Conservation (phyloP, 345 rosid species). For the Melastoma malabathricum region DNA sequence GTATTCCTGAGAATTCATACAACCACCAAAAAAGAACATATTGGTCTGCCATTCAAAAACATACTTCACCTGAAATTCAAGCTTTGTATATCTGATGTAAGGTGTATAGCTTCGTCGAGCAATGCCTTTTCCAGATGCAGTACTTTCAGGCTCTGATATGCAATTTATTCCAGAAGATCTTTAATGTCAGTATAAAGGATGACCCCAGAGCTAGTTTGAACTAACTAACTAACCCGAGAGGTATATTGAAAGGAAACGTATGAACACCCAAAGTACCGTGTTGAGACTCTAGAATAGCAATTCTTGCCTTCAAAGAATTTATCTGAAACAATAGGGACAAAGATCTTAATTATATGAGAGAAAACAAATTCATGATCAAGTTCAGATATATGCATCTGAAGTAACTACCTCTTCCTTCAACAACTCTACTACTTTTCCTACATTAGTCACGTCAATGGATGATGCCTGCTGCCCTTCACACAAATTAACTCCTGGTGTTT, state of each 20-base stretch:
- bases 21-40: neutral
- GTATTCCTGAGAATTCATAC: neutral
- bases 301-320: conserved; percentile 43
- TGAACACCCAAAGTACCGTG: conserved; percentile 1
- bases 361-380: neutral
- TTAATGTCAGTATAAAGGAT: too few relatives aligned
- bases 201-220: too few relatives aligned
- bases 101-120: conserved; percentile 52
- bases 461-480: conserved; percentile 20
- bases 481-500: conserved; percentile 11
- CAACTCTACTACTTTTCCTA: conserved; percentile 26
- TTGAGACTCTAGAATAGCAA: conserved; percentile 48
- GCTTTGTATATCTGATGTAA: conserved; percentile 72
- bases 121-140: conserved; percentile 14
- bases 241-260: neutral
- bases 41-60: neutral
- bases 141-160: neutral
- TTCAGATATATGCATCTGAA: neutral
- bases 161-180: too few relatives aligned
- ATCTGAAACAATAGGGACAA: conserved; percentile 31
- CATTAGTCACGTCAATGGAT: conserved; percentile 13
- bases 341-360: conserved; percentile 1
- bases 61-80: conserved; percentile 64
- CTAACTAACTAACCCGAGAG: neutral
- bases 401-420: conserved; percentile 57